Conservation (phyloP, 2,329 filamentous ascomycete genomes). For the Ophiobolus disseminans region DNA sequence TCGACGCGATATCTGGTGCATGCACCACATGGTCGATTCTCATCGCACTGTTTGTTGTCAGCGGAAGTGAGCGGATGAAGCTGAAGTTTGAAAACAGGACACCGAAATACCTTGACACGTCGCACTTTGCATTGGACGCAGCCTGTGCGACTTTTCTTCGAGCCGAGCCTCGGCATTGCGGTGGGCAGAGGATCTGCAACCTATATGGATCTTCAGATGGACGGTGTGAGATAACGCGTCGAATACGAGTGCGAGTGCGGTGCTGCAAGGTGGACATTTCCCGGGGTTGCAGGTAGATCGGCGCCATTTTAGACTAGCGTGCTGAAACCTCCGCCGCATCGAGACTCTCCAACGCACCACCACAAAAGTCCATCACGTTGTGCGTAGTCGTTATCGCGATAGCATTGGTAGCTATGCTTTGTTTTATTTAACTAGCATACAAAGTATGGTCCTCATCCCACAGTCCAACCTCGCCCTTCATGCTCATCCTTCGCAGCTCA, state of each 20-base stretch:
- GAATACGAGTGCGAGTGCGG: conserved; percentile 1
- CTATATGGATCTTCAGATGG: not conserved
- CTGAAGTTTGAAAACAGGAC: not conserved
- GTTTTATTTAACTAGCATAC: no score
- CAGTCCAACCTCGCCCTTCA: not conserved
- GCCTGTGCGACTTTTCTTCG: conserved; percentile 23
- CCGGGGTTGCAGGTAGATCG: not conserved
- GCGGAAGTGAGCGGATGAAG: not conserved
- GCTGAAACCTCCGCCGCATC: no score
- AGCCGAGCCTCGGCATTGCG: conserved; percentile 11
- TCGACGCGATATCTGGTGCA: conserved; percentile 37
- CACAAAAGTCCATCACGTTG: no score
- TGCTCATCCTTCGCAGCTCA: not conserved
- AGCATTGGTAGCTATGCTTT: no score
- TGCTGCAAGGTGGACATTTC: not conserved
- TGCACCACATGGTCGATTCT: conserved; percentile 36
- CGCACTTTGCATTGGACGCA: conserved; percentile 37
- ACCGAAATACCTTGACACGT: conserved; percentile 33
- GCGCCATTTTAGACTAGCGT: no score
- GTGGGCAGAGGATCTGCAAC: not conserved
- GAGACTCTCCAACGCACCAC: no score
- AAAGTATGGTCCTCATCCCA: no score
- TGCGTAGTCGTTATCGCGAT: no score
- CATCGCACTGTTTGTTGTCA: conserved; percentile 35
- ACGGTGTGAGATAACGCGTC: not conserved